Evolutionary conservation across 1,284 basidiomycete genomes (phyloP).

Genomic region (Heterobasidion irregulare): DNA sequence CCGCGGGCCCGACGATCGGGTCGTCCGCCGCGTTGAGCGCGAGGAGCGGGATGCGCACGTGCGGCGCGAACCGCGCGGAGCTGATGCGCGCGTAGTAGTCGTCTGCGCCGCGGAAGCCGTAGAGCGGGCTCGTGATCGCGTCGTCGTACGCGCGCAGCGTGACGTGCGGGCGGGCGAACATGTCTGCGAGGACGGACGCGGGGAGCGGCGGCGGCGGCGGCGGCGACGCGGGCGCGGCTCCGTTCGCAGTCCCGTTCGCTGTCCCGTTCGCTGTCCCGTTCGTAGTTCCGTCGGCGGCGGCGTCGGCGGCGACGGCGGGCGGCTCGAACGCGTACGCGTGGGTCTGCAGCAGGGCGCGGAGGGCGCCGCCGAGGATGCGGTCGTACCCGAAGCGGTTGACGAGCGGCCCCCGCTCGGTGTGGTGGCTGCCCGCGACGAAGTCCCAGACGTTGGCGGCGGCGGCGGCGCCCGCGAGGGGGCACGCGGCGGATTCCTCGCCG

Average conservation of each 20-base stretch:
- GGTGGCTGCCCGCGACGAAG: constrained; percentile 13
- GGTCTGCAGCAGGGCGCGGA: constrained; percentile 13
- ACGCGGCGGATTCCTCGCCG: constrained; percentile 18
- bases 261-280: neutral
- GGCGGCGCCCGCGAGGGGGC: constrained; percentile 16
- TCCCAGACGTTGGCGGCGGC: constrained; percentile 20
- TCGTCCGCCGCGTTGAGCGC: constrained; percentile 20
- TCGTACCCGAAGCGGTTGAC: constrained; percentile 15
- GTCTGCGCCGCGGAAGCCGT: constrained; percentile 14
- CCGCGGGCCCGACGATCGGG: constrained; percentile 14
- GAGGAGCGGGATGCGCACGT: constrained; percentile 15
- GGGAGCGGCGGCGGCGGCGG: no score
- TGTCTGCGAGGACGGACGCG: constrained; percentile 6
- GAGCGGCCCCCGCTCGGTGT: constrained; percentile 12
- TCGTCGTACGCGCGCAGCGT: constrained; percentile 15
- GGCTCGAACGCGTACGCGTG: constrained; percentile 15
- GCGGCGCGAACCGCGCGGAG: constrained; percentile 11
- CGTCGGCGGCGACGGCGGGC: no score
- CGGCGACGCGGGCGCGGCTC: constrained; percentile 1
- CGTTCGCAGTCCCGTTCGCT: no score
- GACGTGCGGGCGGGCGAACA: constrained; percentile 6
- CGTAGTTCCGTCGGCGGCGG: no score
- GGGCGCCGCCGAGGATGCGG: constrained; percentile 16
- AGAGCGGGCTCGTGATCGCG: constrained; percentile 13
- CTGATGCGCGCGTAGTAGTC: constrained; percentile 19